Evolutionary conservation across 2,329 filamentous ascomycete species (phyloP).

Genomic region (Huntiella decipiens): DNA sequence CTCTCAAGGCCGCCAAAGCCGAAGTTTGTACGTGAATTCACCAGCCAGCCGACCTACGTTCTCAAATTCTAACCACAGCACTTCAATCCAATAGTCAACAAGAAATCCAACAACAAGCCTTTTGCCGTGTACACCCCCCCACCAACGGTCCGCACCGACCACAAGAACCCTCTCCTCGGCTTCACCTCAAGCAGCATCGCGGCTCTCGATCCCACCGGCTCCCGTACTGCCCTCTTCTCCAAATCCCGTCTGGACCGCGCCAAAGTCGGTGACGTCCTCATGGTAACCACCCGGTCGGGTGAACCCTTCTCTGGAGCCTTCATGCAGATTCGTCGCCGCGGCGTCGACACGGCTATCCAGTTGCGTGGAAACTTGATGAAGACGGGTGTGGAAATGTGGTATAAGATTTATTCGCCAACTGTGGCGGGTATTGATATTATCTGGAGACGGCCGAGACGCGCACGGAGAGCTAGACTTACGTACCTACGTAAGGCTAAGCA

Average conservation of each 20-base stretch:
- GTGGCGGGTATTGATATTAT: conserved; percentile 86
- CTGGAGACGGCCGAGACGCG: conserved; percentile 66
- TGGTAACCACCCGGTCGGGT: conserved; percentile 59
- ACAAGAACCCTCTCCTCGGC: conserved; percentile 41
- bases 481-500: conserved; percentile 81
- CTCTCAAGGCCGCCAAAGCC: conserved; percentile 15
- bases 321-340: conserved; percentile 70
- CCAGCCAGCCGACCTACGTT: neutral
- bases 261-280: conserved; percentile 74
- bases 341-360: conserved; percentile 73
- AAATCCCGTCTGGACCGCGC: conserved; percentile 59
- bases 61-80: neutral
- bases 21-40: conserved; percentile 16
- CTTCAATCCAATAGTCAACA: conserved; percentile 5
- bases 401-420: conserved; percentile 82
- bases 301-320: conserved; percentile 84
- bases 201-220: conserved; percentile 66
- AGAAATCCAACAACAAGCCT: conserved; percentile 12
- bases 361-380: conserved; percentile 72
- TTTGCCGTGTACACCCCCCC: conserved; percentile 13
- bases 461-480: conserved; percentile 69
- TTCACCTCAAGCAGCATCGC: conserved; percentile 52
- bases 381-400: conserved; percentile 90
- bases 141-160: conserved; percentile 20
- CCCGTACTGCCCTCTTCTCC: conserved; percentile 65